These are phyloP conservation scores for Byssochlamys sp. DNA, from an alignment of 2,329 filamentous ascomycete genomes.

Conservation along the genomic window DNA sequence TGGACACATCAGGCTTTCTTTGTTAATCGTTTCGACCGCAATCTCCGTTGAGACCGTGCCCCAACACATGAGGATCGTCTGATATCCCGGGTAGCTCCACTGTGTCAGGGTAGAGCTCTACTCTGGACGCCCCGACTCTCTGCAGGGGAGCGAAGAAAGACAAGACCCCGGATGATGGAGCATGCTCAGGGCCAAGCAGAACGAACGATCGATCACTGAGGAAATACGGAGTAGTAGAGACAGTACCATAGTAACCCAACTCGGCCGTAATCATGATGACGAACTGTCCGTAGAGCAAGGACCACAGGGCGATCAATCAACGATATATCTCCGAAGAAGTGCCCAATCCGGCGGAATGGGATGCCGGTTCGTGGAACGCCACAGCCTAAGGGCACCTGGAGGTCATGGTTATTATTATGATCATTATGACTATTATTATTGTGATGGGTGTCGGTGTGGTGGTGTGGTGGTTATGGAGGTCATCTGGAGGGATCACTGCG, in stretches of 20 bases:
- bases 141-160: not conserved
- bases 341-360: not conserved
- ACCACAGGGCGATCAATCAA: not conserved
- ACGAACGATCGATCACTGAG: not conserved
- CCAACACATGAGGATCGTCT: not conserved
- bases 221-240: not conserved
- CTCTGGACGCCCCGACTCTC: not conserved
- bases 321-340: not conserved
- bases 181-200: not conserved
- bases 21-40: not conserved
- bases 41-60: not conserved
- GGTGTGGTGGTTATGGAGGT: not conserved
- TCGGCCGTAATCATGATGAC: not conserved
- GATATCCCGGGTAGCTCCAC: not conserved
- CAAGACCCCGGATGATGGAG: not conserved
- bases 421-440: too few relatives aligned
- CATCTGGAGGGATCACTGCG: not conserved
- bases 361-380: not conserved
- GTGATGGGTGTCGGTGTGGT: not conserved
- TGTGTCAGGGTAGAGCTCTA: not conserved
- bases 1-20: not conserved
- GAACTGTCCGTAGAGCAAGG: not conserved
- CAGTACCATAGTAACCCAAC: not conserved
- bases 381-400: not conserved
- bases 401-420: not conserved